phyloP scores from a whole-genome alignment of 148 eudicot species.

The Nepenthes gracilis region DNA sequence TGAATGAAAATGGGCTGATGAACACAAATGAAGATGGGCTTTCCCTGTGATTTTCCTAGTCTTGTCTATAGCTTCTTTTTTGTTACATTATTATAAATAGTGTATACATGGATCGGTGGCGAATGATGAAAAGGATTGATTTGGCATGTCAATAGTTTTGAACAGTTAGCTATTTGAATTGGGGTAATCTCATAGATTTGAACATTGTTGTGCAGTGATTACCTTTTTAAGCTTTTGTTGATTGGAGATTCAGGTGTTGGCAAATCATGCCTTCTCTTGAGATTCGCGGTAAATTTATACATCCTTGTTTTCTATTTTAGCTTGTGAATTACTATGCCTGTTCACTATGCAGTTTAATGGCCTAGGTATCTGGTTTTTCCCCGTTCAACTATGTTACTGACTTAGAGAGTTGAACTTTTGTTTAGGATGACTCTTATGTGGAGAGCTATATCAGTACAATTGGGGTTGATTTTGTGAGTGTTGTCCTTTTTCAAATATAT shows the following conservation, averaged over 20 bases:
- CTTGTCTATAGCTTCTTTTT: too few relatives aligned
- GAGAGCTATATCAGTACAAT: constrained; percentile 50
- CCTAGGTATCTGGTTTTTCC: neutral
- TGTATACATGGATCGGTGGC: too few relatives aligned
- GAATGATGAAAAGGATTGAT: too few relatives aligned
- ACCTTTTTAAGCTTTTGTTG: constrained; percentile 11
- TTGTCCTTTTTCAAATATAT: neutral
- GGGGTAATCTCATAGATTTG: neutral
- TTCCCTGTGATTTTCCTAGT: too few relatives aligned
- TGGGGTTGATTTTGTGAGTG: constrained; percentile 47
- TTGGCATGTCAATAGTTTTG: too few relatives aligned
- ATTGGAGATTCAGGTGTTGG: constrained; percentile 17
- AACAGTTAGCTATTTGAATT: neutral
- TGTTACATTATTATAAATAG: too few relatives aligned
- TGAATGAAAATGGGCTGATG: too few relatives aligned
- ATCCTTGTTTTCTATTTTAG: neutral
- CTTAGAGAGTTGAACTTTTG: neutral
- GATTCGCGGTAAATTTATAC: constrained; percentile 7
- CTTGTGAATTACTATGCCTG: neutral
- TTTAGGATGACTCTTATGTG: constrained; percentile 44
- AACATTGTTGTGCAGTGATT: constrained; percentile 7
- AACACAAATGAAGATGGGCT: too few relatives aligned
- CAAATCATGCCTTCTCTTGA: constrained; percentile 13
- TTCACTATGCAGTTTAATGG: neutral
- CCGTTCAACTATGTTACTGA: neutral